phyloP scores from a whole-genome alignment of 2,329 filamentous ascomycete species.

The Aspergillus arachidicola region DNA sequence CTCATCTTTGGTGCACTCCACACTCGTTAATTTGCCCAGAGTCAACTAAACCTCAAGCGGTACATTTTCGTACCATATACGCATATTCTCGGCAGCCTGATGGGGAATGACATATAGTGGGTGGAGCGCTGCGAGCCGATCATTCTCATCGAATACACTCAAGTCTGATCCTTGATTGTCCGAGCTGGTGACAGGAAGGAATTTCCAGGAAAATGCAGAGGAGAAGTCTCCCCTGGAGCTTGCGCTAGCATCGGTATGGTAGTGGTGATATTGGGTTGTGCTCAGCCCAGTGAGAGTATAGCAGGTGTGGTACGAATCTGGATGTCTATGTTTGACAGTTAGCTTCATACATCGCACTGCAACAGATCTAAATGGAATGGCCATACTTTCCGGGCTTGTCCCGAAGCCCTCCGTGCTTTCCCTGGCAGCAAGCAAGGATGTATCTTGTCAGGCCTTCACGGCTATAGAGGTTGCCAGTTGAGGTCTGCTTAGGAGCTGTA shows the following conservation, averaged over 20 bases:
- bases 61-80: slow-evolving; percentile 61
- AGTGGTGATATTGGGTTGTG: slow-evolving; percentile 70
- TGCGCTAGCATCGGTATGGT: slow-evolving; percentile 43
- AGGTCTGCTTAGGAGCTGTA: slow-evolving; percentile 22
- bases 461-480: slow-evolving; percentile 62
- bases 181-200: slow-evolving; percentile 44
- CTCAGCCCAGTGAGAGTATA: slow-evolving; percentile 88
- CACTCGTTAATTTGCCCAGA: not conserved
- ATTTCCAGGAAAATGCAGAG: slow-evolving; percentile 43
- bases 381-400: slow-evolving; percentile 90
- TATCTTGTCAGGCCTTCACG: slow-evolving; percentile 85
- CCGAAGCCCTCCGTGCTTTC: slow-evolving; percentile 76
- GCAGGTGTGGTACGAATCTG: slow-evolving; percentile 90
- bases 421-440: slow-evolving; percentile 84
- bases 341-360: slow-evolving; percentile 13
- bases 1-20: not conserved
- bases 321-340: slow-evolving; percentile 54
- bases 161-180: slow-evolving; percentile 50
- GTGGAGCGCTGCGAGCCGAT: slow-evolving; percentile 72
- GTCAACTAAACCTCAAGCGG: slow-evolving; percentile 21
- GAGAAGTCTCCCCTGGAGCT: slow-evolving; percentile 35
- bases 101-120: slow-evolving; percentile 85
- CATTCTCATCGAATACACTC: slow-evolving; percentile 70
- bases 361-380: slow-evolving; percentile 22
- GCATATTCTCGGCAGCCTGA: slow-evolving; percentile 65